phyloP scores from a whole-genome alignment of 2,329 filamentous ascomycete genomes.

The Raffaelea ambrosiae region DNA sequence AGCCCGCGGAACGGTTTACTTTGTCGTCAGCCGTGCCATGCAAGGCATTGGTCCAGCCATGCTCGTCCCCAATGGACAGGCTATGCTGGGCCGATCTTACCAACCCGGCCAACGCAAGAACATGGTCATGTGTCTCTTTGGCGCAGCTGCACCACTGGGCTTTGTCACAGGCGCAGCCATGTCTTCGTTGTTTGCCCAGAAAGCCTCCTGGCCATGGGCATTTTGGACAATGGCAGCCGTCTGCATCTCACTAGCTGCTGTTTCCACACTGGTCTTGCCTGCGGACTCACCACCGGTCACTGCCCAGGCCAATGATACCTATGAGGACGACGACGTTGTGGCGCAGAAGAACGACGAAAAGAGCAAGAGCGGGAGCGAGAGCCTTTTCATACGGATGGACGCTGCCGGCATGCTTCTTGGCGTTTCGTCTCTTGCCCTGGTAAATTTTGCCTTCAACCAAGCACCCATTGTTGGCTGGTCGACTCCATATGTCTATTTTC shows the following conservation, averaged over 20 bases:
- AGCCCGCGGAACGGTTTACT: constrained; percentile 15
- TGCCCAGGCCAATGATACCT: background rate
- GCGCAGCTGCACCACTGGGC: constrained; percentile 36
- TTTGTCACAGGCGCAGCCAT: constrained; percentile 33
- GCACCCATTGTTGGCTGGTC: constrained; percentile 44
- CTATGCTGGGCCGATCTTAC: constrained; percentile 53
- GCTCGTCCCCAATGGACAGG: constrained; percentile 54
- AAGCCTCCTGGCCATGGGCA: constrained; percentile 39
- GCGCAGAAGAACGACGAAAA: background rate
- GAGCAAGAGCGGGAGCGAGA: constrained; percentile 6
- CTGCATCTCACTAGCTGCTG: constrained; percentile 15
- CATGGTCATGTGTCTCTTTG: constrained; percentile 48
- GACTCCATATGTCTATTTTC: constrained; percentile 39
- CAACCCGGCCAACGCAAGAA: constrained; percentile 48
- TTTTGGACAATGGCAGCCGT: constrained; percentile 27
- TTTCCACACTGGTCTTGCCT: constrained; percentile 17
- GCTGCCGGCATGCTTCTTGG: constrained; percentile 24
- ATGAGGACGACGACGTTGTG: background rate
- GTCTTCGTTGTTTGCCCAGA: constrained; percentile 27
- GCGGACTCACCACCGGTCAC: background rate
- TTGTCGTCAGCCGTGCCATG: constrained; percentile 16
- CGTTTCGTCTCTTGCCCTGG: constrained; percentile 39
- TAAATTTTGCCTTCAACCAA: constrained; percentile 54
- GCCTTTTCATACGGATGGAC: constrained; percentile 19
- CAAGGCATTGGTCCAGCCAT: constrained; percentile 50